A percentile compares a stretch with the other conserved stretches of the same genome.
Conservation (phyloP, 495 filamentous ascomycete species). For the Lepidopterella palustris region DNA sequence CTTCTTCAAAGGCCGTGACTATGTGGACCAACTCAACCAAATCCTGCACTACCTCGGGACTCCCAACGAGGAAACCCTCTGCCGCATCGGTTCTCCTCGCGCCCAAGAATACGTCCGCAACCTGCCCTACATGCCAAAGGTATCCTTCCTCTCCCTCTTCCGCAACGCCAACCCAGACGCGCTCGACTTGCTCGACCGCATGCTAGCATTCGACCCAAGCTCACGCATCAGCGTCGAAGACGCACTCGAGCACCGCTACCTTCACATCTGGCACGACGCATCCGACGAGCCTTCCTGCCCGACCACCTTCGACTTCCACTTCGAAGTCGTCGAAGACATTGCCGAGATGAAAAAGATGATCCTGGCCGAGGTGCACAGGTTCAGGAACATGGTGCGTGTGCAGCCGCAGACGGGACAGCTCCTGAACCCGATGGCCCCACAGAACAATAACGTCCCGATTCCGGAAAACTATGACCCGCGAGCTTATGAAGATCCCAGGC, state of each 20-base stretch:
- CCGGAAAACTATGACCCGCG: constrained; percentile 28
- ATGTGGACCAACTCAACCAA: constrained; percentile 98
- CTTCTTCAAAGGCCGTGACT: constrained; percentile 98
- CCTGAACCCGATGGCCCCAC: constrained; percentile 6
- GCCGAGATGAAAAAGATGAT: constrained; percentile 96
- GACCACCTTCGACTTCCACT: constrained; percentile 93
- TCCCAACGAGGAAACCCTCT: constrained; percentile 89
- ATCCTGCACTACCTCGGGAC: constrained; percentile 97
- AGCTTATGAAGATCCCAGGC: constrained; percentile 25
- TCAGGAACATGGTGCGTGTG: constrained; percentile 63
- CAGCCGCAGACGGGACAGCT: constrained; percentile 9
- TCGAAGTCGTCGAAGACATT: constrained; percentile 91
- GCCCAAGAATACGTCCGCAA: constrained; percentile 99
- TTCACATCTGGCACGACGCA: constrained; percentile 97
- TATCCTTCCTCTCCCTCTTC: constrained; percentile 81
- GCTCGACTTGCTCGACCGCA: constrained; percentile 86
- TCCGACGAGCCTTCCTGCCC: constrained; percentile 92
- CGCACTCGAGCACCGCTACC: constrained; percentile 90
- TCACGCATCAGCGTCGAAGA: constrained; percentile 86
- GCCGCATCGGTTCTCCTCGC: constrained; percentile 87
- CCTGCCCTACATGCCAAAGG: constrained; percentile 91
- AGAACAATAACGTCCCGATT: constrained; percentile 22
- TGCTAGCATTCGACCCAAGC: constrained; percentile 95
- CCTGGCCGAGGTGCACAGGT: constrained; percentile 78
- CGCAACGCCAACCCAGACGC: constrained; percentile 93